Base-by-base conservation (phyloP, 139 green algal genomes). In the Chlorella vulgaris region DNA sequence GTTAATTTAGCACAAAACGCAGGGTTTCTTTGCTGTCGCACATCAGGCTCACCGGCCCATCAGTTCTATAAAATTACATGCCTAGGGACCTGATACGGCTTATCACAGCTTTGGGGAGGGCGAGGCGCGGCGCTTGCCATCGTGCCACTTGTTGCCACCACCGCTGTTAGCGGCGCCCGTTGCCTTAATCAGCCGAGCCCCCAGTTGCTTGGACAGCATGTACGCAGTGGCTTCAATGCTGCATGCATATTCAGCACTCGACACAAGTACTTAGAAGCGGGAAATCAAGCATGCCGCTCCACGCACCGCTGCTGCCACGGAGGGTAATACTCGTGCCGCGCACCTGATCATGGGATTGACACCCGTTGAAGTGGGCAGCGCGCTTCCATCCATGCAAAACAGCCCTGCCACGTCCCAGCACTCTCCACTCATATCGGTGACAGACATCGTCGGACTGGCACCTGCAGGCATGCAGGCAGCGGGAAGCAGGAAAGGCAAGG, bases 261-360 rank as follows among this genome's bases (percentile, higher is more conserved):
- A n/a, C n/a, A n/a, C n/a, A n/a, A n/a, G n/a, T n/a, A n/a, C n/a
- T n/a, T n/a, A n/a, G n/a, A n/a, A 65, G 55, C 18, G 55, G 55
- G 18, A 15, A 65, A 29, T 28, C 22, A 65, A 15, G 22, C 18
- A 65, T 58, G 47, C 47, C 47, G 13, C 55, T 65, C 55, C 10
- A 55, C 47, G 47, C 47, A 55, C 47, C 15, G 47, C 47, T 55
- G 47, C 47, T 55, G 47, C 13, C 47, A 24, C 13, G 15, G 47
- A 24, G n/a, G n/a, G n/a, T n/a, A n/a, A n/a, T n/a, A n/a, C n/a
- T n/a, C n/a, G n/a, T n/a, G n/a, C n/a, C n/a, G n/a, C 70, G 33
- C 50, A 79, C 24, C 87, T 93, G 40, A 95, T 87, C 92, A 95
- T 95, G 22, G 92, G 92, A 69, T 95, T 95, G n/a, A 92, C 3